phyloP scores from a whole-genome alignment of 2,329 filamentous ascomycete genomes.

The Graphilbum fragrans region DNA sequence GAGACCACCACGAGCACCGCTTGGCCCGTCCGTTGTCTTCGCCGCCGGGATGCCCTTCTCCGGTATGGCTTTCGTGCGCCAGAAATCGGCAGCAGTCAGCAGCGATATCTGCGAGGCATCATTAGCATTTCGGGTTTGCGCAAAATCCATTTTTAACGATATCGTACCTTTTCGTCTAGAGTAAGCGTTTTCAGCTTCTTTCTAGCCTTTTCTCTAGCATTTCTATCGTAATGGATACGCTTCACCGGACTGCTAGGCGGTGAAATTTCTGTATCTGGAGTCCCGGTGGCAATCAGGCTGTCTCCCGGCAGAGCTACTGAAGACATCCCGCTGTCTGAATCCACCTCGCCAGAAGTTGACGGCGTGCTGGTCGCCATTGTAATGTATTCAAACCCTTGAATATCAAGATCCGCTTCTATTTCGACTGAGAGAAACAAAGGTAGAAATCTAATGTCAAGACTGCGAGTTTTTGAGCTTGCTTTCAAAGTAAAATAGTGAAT shows the following conservation, averaged over 20 bases:
- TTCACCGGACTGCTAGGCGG: background rate
- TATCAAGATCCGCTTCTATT: too few species aligned
- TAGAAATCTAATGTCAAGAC: too few species aligned
- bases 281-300: too few species aligned
- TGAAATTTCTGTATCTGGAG: background rate
- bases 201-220: background rate
- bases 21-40: constrained; percentile 55
- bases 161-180: background rate
- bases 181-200: background rate
- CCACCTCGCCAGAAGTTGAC: too few species aligned
- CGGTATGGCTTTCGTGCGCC: constrained; percentile 54
- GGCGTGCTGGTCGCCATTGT: too few species aligned
- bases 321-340: too few species aligned
- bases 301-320: too few species aligned
- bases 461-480: too few species aligned
- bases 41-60: constrained; percentile 29
- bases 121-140: background rate
- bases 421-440: too few species aligned
- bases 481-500: too few species aligned
- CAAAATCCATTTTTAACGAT: background rate
- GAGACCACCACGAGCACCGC: constrained; percentile 54
- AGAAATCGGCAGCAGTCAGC: constrained; percentile 53
- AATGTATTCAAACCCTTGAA: too few species aligned
- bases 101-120: constrained; percentile 35
- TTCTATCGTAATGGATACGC: background rate